Evolutionary conservation across 768 basidiomycete species (phyloP).

Genomic region (Antrodiella citrinella): DNA sequence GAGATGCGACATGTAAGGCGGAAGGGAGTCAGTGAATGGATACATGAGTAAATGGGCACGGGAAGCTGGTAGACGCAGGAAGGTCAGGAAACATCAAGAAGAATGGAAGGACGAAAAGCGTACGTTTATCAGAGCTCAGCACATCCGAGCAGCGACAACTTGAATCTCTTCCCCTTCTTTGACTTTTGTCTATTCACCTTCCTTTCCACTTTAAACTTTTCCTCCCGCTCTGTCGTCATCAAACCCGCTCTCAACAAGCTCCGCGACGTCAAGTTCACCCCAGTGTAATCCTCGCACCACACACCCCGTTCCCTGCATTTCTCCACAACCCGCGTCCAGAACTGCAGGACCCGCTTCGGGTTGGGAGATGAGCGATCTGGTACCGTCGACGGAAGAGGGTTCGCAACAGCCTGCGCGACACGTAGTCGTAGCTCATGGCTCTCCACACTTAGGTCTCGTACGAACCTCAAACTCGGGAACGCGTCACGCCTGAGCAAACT

Average conservation of each 20-base stretch:
- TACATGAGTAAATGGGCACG: too few species aligned
- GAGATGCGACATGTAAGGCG: too few species aligned
- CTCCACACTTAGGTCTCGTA: constrained; percentile 57
- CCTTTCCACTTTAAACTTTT: neutral
- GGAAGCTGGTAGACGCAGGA: too few species aligned
- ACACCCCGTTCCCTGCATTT: constrained; percentile 47
- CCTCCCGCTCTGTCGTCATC: neutral
- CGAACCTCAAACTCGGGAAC: constrained; percentile 52
- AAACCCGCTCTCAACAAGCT: constrained; percentile 28
- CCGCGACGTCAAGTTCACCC: constrained; percentile 46
- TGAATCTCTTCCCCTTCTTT: neutral
- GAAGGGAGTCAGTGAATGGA: too few species aligned
- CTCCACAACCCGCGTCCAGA: constrained; percentile 31
- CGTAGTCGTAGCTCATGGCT: constrained; percentile 43
- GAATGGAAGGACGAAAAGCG: too few species aligned
- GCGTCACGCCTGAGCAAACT: constrained; percentile 48
- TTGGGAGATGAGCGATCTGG: constrained; percentile 18
- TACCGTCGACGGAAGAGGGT: neutral
- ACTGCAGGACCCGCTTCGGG: constrained; percentile 28
- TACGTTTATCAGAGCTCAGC: too few species aligned
- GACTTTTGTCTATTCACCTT: neutral
- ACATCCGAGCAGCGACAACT: too few species aligned
- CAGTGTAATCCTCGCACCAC: constrained; percentile 58
- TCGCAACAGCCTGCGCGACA: neutral
- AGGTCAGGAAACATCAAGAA: too few species aligned